Evolutionary conservation across 208 protist species (phyloP).

Genomic region (Phytomonas sp.): DNA sequence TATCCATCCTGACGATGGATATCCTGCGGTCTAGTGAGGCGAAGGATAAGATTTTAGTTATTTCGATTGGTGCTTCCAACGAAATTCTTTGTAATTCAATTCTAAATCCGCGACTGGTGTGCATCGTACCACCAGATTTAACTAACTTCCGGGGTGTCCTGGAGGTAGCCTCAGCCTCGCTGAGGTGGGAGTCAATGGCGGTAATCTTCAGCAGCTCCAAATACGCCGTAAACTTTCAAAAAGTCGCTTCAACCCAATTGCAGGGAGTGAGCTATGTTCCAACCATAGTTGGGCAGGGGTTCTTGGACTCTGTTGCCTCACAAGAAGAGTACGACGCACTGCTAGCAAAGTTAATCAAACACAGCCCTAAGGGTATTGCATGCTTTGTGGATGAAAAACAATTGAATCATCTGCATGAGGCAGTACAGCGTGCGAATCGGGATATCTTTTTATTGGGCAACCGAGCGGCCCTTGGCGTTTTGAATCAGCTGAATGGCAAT

Average conservation of each 20-base stretch:
- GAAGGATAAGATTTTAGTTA: constrained; percentile 36
- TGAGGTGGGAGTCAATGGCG: constrained; percentile 68
- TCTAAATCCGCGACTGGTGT: constrained; percentile 54
- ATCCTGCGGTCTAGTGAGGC: constrained; percentile 36
- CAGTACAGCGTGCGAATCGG: constrained; percentile 27
- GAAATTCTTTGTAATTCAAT: constrained; percentile 43
- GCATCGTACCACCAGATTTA: constrained; percentile 67
- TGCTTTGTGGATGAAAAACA: constrained; percentile 55
- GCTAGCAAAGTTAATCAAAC: constrained; percentile 27
- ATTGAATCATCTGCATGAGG: constrained; percentile 38
- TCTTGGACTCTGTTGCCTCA: constrained; percentile 37
- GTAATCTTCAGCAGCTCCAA: constrained; percentile 47
- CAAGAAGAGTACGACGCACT: constrained; percentile 54
- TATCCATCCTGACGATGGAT: constrained; percentile 53
- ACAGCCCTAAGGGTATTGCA: constrained; percentile 38
- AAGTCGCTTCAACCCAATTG: constrained; percentile 27
- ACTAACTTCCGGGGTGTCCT: constrained; percentile 62
- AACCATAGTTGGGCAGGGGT: constrained; percentile 57
- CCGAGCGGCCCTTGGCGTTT: constrained; percentile 49
- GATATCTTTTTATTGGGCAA: constrained; percentile 63
- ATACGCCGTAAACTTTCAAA: constrained; percentile 56
- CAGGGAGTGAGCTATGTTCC: constrained; percentile 34
- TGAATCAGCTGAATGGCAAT: constrained; percentile 28
- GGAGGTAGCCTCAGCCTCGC: constrained; percentile 44
- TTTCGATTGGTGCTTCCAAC: constrained; percentile 61